Conservation (phyloP, 257 asterid genomes). For the Cinchona pubescens region DNA sequence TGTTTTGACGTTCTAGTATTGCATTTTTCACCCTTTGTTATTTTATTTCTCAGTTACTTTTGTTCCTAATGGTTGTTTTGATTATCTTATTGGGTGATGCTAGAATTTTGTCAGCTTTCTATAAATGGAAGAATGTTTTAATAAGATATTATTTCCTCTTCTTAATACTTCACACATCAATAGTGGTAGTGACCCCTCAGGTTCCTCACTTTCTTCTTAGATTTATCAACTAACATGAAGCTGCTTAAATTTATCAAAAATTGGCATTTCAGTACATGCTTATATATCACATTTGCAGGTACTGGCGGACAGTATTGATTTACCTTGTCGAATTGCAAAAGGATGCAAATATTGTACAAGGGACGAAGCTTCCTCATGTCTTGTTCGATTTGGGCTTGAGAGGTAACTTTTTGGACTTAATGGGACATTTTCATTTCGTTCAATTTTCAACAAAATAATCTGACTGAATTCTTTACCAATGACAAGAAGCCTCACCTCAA, state of each 20-base stretch:
- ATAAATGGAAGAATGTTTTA: too few species aligned
- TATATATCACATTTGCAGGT: constrained; percentile 53
- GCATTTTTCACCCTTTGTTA: neutral
- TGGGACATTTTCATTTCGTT: neutral
- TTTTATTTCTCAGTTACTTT: neutral
- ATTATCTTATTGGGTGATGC: too few species aligned
- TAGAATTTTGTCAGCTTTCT: neutral
- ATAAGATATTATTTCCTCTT: too few species aligned
- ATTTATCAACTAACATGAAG: too few species aligned
- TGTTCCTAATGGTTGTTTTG: neutral
- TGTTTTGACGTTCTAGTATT: neutral
- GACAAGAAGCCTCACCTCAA: neutral
- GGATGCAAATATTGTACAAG: constrained; percentile 85
- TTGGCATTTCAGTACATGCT: constrained; percentile 16
- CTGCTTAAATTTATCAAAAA: too few species aligned
- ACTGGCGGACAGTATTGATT: constrained; percentile 81
- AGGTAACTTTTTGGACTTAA: constrained; percentile 47
- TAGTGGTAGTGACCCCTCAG: too few species aligned
- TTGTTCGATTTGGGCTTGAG: constrained; percentile 80
- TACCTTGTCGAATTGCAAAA: constrained; percentile 95
- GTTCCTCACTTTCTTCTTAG: too few species aligned
- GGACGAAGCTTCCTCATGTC: constrained; percentile 90
- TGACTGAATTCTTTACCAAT: neutral
- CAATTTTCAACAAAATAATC: neutral
- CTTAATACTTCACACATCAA: too few species aligned